A percentile compares a stretch with the other conserved stretches of the same genome.
These are phyloP conservation scores for Diospyros lotus DNA, from an alignment of 148 eudicot species.

Conservation along the genomic window DNA sequence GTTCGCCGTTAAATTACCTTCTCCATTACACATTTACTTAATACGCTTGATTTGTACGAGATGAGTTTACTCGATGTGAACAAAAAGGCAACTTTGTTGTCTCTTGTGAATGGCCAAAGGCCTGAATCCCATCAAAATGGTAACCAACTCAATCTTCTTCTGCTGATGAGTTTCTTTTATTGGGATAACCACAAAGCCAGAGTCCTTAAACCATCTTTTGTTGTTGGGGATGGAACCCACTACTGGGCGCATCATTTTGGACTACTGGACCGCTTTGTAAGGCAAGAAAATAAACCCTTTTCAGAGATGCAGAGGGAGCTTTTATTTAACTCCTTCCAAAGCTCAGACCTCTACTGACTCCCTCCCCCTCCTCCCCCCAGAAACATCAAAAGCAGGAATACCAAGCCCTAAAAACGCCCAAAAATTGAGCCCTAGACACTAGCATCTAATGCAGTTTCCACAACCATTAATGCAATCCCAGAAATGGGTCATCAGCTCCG, in stretches of 20 bases:
- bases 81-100: neutral
- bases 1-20: no score
- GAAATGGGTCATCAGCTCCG: neutral
- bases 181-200: constrained; percentile 8
- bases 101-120: neutral
- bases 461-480: neutral
- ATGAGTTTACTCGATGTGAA: no score
- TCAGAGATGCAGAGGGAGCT: constrained; percentile 11
- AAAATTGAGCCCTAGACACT: constrained; percentile 9
- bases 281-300: constrained; percentile 19
- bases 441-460: neutral
- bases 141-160: neutral
- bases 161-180: constrained; percentile 4
- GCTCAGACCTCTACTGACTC: constrained; percentile 15
- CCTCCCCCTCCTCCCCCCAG: neutral
- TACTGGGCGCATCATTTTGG: constrained; percentile 15
- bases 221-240: constrained; percentile 22
- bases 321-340: constrained; percentile 26
- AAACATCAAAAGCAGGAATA: constrained; percentile 40
- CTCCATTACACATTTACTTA: no score
- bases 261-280: constrained; percentile 19
- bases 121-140: neutral
- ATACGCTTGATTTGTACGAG: no score
- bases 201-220: constrained; percentile 7
- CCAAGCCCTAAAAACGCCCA: constrained; percentile 39